Percentiles rank a stretch among this genome's conserved stretches.
phyloP scores from a whole-genome alignment of 78 protist genomes.

The Monosiga brevicollis region DNA sequence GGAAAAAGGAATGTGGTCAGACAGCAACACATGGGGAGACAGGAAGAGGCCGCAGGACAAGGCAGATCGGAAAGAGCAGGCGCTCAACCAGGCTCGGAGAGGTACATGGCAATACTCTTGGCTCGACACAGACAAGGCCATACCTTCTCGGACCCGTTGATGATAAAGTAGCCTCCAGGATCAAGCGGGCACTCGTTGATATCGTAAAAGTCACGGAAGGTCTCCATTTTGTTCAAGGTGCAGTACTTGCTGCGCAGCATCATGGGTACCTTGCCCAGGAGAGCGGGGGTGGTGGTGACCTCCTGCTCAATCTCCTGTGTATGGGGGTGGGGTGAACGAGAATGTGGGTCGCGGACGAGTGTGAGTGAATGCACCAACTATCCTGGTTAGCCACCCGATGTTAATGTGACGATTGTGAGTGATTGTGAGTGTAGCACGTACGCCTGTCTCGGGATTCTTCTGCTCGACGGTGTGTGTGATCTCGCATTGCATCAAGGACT shows the following conservation, averaged over 20 bases:
- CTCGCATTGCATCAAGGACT: slow-evolving; percentile 44
- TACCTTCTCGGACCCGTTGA: slow-evolving; percentile 96
- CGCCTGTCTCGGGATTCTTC: neutral
- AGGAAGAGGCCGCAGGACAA: too few relatives aligned
- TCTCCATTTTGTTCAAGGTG: slow-evolving; percentile 30
- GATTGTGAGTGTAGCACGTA: neutral
- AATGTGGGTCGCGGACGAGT: neutral
- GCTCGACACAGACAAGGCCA: too few relatives aligned
- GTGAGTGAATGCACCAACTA: neutral
- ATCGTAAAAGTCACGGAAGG: slow-evolving; percentile 32
- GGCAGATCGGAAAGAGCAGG: too few relatives aligned
- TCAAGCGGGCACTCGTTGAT: slow-evolving; percentile 96
- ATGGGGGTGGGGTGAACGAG: neutral
- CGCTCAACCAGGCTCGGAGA: neutral
- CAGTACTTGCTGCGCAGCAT: slow-evolving; percentile 94
- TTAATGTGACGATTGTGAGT: neutral
- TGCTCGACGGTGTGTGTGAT: too few relatives aligned
- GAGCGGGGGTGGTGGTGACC: neutral
- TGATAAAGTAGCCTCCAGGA: slow-evolving; percentile 98
- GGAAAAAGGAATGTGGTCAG: too few relatives aligned
- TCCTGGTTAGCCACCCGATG: neutral
- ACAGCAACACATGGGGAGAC: too few relatives aligned
- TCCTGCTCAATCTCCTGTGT: neutral
- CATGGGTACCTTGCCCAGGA: slow-evolving; percentile 86
- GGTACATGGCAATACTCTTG: neutral